phyloP scores from a whole-genome alignment of 2,329 filamentous ascomycete species.

The Domatiomyces catenatus region DNA sequence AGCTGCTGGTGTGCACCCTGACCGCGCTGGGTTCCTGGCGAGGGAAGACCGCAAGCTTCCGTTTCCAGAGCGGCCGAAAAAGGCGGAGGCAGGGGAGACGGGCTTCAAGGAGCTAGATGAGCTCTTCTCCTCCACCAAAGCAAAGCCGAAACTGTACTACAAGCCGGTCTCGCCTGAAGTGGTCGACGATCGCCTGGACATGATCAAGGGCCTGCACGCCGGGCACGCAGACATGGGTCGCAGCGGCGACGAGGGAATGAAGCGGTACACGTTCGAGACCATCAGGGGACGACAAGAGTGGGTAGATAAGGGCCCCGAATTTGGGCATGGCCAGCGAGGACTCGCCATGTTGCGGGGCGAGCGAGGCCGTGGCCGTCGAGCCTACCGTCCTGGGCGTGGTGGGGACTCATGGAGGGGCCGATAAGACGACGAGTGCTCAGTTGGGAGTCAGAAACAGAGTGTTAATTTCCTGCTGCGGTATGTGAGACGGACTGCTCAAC shows the following conservation, averaged over 20 bases:
- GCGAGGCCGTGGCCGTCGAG: slow-evolving; percentile 16
- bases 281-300: slow-evolving; percentile 39
- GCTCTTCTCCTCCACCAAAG: slow-evolving; percentile 43
- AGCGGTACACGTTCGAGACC: slow-evolving; percentile 56
- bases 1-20: slow-evolving; percentile 8
- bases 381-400: slow-evolving; percentile 11
- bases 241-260: slow-evolving; percentile 39
- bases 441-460: background rate
- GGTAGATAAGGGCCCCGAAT: slow-evolving; percentile 58
- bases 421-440: background rate
- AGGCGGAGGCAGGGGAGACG: slow-evolving; percentile 17
- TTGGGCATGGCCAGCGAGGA: slow-evolving; percentile 30
- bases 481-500: background rate
- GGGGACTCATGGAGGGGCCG: slow-evolving; percentile 10
- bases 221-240: slow-evolving; percentile 18
- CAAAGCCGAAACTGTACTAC: slow-evolving; percentile 52
- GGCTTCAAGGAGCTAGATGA: slow-evolving; percentile 44
- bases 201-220: slow-evolving; percentile 34
- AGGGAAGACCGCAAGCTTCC: slow-evolving; percentile 6
- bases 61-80: slow-evolving; percentile 6
- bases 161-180: slow-evolving; percentile 50
- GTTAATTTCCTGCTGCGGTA: background rate
- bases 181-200: slow-evolving; percentile 48
- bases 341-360: slow-evolving; percentile 21
- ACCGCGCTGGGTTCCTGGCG: slow-evolving; percentile 7